phyloP scores from a whole-genome alignment of 805 yeast genomes.

The Candida koratica region DNA sequence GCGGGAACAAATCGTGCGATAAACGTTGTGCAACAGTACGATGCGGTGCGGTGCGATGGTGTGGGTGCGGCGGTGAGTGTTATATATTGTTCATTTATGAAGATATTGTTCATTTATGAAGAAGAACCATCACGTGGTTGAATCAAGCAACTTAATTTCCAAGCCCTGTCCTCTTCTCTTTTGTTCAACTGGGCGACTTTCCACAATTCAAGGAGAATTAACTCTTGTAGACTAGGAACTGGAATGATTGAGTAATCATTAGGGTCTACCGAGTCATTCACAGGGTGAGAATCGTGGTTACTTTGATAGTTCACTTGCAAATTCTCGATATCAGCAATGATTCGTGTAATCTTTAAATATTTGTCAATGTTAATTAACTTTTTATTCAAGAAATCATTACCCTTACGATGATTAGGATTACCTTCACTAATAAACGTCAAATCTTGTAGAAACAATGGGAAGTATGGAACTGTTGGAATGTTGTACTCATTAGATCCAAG shows the following conservation, averaged over 20 bases:
- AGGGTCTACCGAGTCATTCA: conserved; percentile 8
- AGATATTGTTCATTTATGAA: not conserved
- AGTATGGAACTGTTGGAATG: conserved; percentile 71
- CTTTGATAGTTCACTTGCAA: conserved; percentile 46
- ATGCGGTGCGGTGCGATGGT: not conserved
- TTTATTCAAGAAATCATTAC: conserved; percentile 53
- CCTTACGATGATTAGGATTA: conserved; percentile 63
- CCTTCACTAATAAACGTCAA: conserved; percentile 79
- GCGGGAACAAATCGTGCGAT: not conserved
- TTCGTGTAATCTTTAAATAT: conserved; percentile 60
- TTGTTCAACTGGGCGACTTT: conserved; percentile 58
- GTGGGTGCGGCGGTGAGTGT: not conserved
- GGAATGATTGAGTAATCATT: conserved; percentile 40
- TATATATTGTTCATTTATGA: conserved; percentile 4
- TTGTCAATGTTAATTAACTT: conserved; percentile 71
- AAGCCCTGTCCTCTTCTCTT: conserved; percentile 63
- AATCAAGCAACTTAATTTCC: conserved; percentile 64
- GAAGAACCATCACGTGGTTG: conserved; percentile 44
- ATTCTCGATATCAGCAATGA: conserved; percentile 62
- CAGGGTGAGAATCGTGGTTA: conserved; percentile 1
- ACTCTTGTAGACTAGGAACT: conserved; percentile 49
- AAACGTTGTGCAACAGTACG: not conserved
- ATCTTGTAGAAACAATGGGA: conserved; percentile 72
- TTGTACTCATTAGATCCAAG: conserved; percentile 45
- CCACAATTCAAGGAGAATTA: conserved; percentile 66